Percentiles rank a stretch among this genome's conserved stretches.
Conservation (phyloP, 2,329 filamentous ascomycete species). For the Eurotiales sp. region DNA sequence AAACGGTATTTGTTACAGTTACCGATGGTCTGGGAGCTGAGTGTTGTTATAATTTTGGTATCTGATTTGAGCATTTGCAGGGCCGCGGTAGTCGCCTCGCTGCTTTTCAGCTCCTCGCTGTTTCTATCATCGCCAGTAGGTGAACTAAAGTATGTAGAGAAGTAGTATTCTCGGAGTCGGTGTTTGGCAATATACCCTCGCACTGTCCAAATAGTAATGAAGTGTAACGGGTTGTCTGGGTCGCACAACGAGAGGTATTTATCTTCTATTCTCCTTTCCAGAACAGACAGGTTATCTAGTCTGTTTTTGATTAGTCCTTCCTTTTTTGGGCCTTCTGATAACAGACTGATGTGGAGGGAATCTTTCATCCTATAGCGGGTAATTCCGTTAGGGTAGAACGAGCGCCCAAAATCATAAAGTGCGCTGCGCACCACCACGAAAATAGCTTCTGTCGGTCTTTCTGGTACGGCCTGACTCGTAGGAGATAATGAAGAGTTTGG, state of each 20-base stretch:
- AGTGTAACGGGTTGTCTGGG: slow-evolving; percentile 42
- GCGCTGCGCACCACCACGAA: slow-evolving; percentile 44
- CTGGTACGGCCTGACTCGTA: neutral
- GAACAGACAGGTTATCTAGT: slow-evolving; percentile 23
- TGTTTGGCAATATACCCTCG: slow-evolving; percentile 46
- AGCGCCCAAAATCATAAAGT: slow-evolving; percentile 38
- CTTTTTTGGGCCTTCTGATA: slow-evolving; percentile 16
- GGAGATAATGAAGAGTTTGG: neutral
- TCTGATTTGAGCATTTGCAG: slow-evolving; percentile 44
- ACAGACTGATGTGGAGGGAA: slow-evolving; percentile 9
- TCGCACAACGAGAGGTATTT: slow-evolving; percentile 43
- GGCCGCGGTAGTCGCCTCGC: slow-evolving; percentile 18
- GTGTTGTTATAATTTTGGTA: slow-evolving; percentile 36
- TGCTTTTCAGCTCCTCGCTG: too few relatives aligned
- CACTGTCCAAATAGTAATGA: slow-evolving; percentile 45
- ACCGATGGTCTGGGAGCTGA: slow-evolving; percentile 35
- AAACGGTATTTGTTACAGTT: slow-evolving; percentile 22
- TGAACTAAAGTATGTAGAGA: slow-evolving; percentile 22
- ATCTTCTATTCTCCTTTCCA: slow-evolving; percentile 44
- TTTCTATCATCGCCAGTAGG: neutral
- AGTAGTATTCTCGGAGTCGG: slow-evolving; percentile 49
- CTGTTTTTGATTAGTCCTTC: too few relatives aligned
- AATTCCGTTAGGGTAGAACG: slow-evolving; percentile 45
- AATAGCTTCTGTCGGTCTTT: slow-evolving; percentile 36
- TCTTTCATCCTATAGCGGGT: slow-evolving; percentile 36